Percentiles rank a stretch among this genome's conserved stretches.
Evolutionary conservation across 2,329 filamentous ascomycete genomes (phyloP).

Genomic region (Talaromyces sp.): DNA sequence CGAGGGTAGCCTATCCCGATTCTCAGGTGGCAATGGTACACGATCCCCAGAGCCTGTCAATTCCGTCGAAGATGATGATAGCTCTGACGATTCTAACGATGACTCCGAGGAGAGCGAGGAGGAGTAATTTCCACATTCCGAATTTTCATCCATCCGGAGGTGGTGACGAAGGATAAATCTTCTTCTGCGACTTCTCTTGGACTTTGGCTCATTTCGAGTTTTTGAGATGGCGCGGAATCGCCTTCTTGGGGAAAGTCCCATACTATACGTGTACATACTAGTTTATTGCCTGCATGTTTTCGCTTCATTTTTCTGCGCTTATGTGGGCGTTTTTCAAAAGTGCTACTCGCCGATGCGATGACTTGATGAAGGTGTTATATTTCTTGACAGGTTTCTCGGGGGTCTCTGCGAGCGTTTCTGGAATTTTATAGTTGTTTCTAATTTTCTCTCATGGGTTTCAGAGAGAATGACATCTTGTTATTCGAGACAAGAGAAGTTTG

Average conservation of each 20-base stretch:
- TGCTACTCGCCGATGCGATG: conserved; percentile 15
- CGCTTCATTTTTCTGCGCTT: conserved; percentile 12
- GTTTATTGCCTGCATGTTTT: conserved; percentile 11
- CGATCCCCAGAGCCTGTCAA: conserved; percentile 42
- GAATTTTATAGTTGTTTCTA: background rate
- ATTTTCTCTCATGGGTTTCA: background rate
- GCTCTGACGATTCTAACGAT: conserved; percentile 48
- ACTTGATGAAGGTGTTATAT: conserved; percentile 20
- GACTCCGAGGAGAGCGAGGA: conserved; percentile 51
- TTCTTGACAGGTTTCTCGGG: conserved; percentile 16
- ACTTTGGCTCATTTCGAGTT: background rate
- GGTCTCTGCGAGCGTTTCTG: conserved; percentile 17
- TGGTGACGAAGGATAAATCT: no score
- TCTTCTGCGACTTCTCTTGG: background rate
- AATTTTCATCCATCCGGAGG: no score
- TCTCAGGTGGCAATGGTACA: conserved; percentile 40
- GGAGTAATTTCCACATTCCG: conserved; percentile 42
- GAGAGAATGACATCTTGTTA: background rate
- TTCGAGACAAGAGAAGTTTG: background rate
- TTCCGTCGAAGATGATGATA: conserved; percentile 43
- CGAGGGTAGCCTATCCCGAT: conserved; percentile 45
- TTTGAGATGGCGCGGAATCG: background rate
- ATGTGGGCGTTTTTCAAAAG: conserved; percentile 14
- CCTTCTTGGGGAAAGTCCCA: background rate
- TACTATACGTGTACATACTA: conserved; percentile 1